These are phyloP conservation scores for Pseudocercospora fijiensis DNA, from an alignment of 2,329 filamentous ascomycete species.

Conservation along the genomic window DNA sequence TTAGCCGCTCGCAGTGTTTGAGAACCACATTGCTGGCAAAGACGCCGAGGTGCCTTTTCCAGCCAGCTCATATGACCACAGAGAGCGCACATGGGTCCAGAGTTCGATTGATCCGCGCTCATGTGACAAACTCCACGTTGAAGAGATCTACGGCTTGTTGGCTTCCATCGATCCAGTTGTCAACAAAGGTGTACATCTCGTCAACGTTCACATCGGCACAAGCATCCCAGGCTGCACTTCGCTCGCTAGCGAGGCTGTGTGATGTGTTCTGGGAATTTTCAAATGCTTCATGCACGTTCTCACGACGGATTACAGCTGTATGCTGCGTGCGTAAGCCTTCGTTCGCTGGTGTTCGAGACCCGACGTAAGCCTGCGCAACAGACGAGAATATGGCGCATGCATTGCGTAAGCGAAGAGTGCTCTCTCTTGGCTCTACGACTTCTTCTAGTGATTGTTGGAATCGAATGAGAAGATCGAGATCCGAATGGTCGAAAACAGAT, in stretches of 20 bases:
- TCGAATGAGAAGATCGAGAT: constrained; percentile 13
- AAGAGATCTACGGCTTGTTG: constrained; percentile 18
- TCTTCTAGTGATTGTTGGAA: constrained; percentile 16
- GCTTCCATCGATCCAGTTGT: constrained; percentile 23
- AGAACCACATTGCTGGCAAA: not conserved
- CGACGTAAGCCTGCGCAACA: constrained; percentile 16
- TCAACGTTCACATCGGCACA: constrained; percentile 11
- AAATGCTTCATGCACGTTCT: constrained; percentile 16
- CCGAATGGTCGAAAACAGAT: constrained; percentile 12
- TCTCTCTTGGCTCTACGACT: constrained; percentile 9
- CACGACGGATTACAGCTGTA: constrained; percentile 5
- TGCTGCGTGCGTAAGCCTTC: not conserved
- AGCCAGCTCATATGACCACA: not conserved
- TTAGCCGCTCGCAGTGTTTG: not conserved
- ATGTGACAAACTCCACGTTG: constrained; percentile 12
- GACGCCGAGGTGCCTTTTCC: not conserved
- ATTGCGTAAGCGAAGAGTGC: constrained; percentile 9
- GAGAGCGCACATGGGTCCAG: not conserved
- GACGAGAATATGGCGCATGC: constrained; percentile 16
- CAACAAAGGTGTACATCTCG: constrained; percentile 20
- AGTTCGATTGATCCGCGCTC: not conserved
- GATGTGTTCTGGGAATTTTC: not conserved
- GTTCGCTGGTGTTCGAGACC: not conserved
- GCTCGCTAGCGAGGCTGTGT: not conserved
- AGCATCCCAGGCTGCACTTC: not conserved